Conservation (phyloP, 164 flowering plant species). For the Nymphaea thermarum region DNA sequence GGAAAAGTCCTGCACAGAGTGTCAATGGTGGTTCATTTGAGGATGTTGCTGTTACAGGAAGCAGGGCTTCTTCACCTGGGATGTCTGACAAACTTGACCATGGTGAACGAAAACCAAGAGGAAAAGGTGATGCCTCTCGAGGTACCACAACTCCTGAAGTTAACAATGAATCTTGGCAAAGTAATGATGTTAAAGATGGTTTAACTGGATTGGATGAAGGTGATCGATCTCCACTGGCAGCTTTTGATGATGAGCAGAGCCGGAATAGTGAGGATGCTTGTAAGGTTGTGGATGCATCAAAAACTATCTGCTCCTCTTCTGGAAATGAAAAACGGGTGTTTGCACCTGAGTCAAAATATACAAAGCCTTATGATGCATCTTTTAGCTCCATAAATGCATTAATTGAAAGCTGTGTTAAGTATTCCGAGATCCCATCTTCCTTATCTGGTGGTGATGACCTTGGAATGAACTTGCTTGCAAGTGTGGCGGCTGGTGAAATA, state of each 20-base stretch:
- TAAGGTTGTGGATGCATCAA: slow-evolving; percentile 9
- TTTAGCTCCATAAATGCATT: slow-evolving; percentile 50
- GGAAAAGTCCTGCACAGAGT: slow-evolving; percentile 37
- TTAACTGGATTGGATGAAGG: slow-evolving; percentile 42
- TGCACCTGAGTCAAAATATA: slow-evolving; percentile 13
- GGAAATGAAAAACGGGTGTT: slow-evolving; percentile 16
- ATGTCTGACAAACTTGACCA: slow-evolving; percentile 44
- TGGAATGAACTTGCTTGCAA: slow-evolving; percentile 92
- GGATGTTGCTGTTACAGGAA: slow-evolving; percentile 22
- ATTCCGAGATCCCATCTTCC: slow-evolving; percentile 21
- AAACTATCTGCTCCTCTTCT: slow-evolving; percentile 9
- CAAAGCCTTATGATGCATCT: slow-evolving; percentile 33
- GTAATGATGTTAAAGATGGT: slow-evolving; percentile 48
- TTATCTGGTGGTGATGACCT: slow-evolving; percentile 52
- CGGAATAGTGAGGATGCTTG: slow-evolving; percentile 21
- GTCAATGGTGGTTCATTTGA: slow-evolving; percentile 33
- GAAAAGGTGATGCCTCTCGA: slow-evolving; percentile 30
- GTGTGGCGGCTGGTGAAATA: slow-evolving; percentile 90
- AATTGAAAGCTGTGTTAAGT: slow-evolving; percentile 49
- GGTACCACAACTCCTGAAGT: slow-evolving; percentile 26
- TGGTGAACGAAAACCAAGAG: slow-evolving; percentile 31
- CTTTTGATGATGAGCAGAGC: slow-evolving; percentile 26
- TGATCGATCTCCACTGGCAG: slow-evolving; percentile 32
- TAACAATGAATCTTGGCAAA: slow-evolving; percentile 47
- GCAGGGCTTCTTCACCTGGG: slow-evolving; percentile 50